A percentile compares a stretch with the other conserved stretches of the same genome.
Conservation (phyloP, 2,329 filamentous ascomycete genomes). For the Conoideocrella luteorostrata region DNA sequence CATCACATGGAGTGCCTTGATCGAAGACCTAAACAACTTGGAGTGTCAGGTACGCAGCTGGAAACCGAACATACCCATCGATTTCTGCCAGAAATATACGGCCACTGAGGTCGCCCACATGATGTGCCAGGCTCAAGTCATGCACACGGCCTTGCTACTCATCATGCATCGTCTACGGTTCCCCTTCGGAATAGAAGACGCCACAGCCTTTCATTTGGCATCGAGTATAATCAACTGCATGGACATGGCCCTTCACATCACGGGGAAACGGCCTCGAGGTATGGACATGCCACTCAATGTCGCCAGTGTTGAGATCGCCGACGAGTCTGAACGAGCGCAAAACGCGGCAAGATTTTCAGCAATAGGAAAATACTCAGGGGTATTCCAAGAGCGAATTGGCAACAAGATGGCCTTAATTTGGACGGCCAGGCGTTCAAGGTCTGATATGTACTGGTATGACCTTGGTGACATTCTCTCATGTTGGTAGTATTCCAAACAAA, state of each 20-base stretch:
- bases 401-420: neutral
- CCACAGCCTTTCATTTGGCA: conserved; percentile 1
- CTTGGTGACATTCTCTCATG: neutral
- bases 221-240: conserved; percentile 18
- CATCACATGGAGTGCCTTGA: too few species aligned
- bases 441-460: conserved; percentile 1
- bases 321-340: conserved; percentile 8
- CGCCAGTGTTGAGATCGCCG: conserved; percentile 18
- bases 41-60: conserved; percentile 13
- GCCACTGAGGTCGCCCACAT: conserved; percentile 20
- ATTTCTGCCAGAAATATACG: conserved; percentile 14
- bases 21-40: conserved; percentile 8
- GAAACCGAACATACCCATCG: conserved; percentile 16
- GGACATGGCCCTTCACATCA: conserved; percentile 14
- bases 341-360: conserved; percentile 8
- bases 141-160: conserved; percentile 17
- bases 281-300: conserved; percentile 16
- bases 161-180: conserved; percentile 17
- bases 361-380: conserved; percentile 9
- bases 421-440: neutral
- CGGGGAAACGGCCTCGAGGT: conserved; percentile 13
- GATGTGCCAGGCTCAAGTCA: conserved; percentile 21
- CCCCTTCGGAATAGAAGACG: conserved; percentile 10
- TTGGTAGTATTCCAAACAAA: too few species aligned
- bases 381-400: conserved; percentile 3